phyloP scores from a whole-genome alignment of 2,329 filamentous ascomycete genomes.

The Ustulina deusta region DNA sequence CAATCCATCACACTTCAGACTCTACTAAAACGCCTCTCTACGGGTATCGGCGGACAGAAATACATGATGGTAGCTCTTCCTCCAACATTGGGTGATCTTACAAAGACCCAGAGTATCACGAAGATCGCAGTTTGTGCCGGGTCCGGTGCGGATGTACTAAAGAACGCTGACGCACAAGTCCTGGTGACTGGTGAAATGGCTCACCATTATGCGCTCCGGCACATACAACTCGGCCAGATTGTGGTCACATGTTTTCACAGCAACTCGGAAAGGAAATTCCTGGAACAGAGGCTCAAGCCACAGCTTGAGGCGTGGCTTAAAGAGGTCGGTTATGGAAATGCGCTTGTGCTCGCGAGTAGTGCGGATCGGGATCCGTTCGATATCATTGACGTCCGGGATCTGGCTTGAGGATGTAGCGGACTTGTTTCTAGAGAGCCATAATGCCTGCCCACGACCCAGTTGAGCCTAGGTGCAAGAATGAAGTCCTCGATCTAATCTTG shows the following conservation, averaged over 20 bases:
- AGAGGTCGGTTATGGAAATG: constrained; percentile 59
- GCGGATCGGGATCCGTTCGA: constrained; percentile 89
- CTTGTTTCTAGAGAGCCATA: not conserved
- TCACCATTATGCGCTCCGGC: constrained; percentile 90
- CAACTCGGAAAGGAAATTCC: constrained; percentile 89
- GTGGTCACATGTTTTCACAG: constrained; percentile 92
- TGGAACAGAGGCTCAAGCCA: constrained; percentile 76
- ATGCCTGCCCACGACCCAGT: constrained; percentile 7
- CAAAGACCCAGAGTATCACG: constrained; percentile 59
- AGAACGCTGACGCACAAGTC: constrained; percentile 77
- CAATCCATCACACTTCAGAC: constrained; percentile 55
- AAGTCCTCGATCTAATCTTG: not conserved
- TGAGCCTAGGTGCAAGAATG: not conserved
- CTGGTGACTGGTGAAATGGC: constrained; percentile 92
- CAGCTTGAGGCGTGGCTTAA: constrained; percentile 72
- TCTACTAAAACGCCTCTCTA: constrained; percentile 68
- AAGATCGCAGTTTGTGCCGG: constrained; percentile 91
- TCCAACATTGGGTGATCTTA: constrained; percentile 54
- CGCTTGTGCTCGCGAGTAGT: constrained; percentile 78
- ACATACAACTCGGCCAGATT: constrained; percentile 83
- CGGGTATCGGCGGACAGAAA: constrained; percentile 73
- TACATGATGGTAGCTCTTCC: constrained; percentile 64
- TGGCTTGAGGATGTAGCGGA: constrained; percentile 43
- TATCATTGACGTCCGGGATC: constrained; percentile 68
- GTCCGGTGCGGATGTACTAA: constrained; percentile 82